A percentile compares a stretch with the other conserved stretches of the same genome.
These are phyloP conservation scores for Coemansia sp. DNA, from an alignment of 192 early-diverging fungal species.

Conservation along the genomic window DNA sequence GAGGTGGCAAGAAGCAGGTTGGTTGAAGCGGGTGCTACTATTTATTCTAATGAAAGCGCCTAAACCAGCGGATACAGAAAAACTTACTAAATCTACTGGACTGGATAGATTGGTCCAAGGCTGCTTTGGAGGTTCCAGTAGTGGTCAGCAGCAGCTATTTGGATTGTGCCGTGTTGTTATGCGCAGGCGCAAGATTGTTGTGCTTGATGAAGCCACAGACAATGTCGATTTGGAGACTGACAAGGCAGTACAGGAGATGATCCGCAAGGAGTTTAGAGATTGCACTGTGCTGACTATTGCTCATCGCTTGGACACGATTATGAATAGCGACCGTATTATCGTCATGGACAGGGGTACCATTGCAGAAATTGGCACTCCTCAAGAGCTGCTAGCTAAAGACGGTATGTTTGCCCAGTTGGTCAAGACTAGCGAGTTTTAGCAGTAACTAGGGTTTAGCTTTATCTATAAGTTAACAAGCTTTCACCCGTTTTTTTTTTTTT, in stretches of 20 bases:
- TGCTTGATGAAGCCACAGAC: constrained; percentile 3
- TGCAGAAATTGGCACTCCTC: constrained; percentile 61
- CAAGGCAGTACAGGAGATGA: constrained; percentile 21
- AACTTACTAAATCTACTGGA: background rate
- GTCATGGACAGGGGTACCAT: constrained; percentile 67
- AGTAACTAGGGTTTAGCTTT: background rate
- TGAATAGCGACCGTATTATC: constrained; percentile 66
- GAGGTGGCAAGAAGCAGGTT: constrained; percentile 14
- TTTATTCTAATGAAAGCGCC: background rate
- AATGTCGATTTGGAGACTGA: constrained; percentile 55
- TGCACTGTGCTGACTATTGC: constrained; percentile 60
- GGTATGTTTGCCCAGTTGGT: constrained; percentile 3
- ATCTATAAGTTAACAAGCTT: too few species aligned
- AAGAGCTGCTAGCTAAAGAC: constrained; percentile 52
- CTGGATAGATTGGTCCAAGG: background rate
- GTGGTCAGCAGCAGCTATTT: constrained; percentile 65
- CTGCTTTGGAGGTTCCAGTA: constrained; percentile 8
- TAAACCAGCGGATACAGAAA: background rate
- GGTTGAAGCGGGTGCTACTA: constrained; percentile 7
- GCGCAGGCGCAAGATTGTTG: constrained; percentile 41
- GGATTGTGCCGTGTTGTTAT: constrained; percentile 63
- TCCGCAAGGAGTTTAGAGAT: constrained; percentile 54
- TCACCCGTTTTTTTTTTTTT: too few species aligned
- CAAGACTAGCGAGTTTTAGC: background rate
- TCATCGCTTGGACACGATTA: constrained; percentile 70